Evolutionary conservation across 2,329 filamentous ascomycete species (phyloP).

Genomic region (Chaetomium strumarium): DNA sequence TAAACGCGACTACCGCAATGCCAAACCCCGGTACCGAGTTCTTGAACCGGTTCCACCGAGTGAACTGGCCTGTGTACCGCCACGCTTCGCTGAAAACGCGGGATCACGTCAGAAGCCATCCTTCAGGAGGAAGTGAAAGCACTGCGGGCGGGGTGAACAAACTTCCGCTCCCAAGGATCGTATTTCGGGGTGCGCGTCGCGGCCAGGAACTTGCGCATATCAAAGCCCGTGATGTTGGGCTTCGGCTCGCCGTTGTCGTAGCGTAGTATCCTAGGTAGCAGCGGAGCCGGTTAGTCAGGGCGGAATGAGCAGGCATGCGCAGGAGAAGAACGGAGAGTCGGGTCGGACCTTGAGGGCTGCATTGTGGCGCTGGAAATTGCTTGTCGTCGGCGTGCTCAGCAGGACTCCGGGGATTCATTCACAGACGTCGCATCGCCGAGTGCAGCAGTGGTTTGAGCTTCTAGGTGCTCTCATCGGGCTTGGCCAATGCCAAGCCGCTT

Average conservation of each 20-base stretch:
- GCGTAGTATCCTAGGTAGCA: constrained; percentile 43
- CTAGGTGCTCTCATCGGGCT: background rate
- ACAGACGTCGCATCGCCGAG: constrained; percentile 7
- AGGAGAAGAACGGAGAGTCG: background rate
- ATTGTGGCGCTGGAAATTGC: constrained; percentile 27
- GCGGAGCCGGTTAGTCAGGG: background rate
- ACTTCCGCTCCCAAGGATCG: constrained; percentile 63
- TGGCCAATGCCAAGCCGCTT: constrained; percentile 9
- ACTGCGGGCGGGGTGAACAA: constrained; percentile 31
- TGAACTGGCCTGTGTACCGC: constrained; percentile 87
- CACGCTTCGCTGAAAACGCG: constrained; percentile 69
- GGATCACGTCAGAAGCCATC: background rate
- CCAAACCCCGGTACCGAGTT: constrained; percentile 82
- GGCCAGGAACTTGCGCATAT: constrained; percentile 71
- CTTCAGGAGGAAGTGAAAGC: too few relatives aligned
- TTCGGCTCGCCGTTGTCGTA: constrained; percentile 43
- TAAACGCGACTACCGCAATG: constrained; percentile 86
- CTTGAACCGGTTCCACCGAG: constrained; percentile 83
- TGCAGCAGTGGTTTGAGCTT: background rate
- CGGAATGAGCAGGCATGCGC: background rate
- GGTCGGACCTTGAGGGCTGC: constrained; percentile 27
- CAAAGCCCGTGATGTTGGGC: constrained; percentile 87
- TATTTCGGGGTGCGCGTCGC: constrained; percentile 58
- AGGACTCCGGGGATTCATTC: background rate
- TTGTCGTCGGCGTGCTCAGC: constrained; percentile 18